Base-by-base conservation (phyloP, 1,284 basidiomycete genomes). In the Marasmius fiardii region DNA sequence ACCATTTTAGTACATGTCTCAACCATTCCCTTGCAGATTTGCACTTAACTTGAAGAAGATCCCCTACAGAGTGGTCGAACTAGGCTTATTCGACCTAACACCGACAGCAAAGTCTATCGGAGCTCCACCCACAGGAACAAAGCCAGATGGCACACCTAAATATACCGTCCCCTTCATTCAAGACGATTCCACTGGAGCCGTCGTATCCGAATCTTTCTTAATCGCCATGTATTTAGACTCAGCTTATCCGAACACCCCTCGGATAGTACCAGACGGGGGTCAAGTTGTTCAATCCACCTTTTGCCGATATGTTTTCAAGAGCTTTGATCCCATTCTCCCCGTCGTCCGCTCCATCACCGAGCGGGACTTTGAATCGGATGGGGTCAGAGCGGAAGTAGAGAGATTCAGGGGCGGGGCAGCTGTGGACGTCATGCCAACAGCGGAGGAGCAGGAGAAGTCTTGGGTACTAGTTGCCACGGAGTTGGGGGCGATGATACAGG, bases 371-470 rank as follows among this genome's bases (percentile, higher is more conserved):
- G 3, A 18, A 4, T 70, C 6, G 4, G 43, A 18, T 74, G 68
- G n/a, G 31, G 54, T 63, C 49, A 45, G 23, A 14, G 72, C 68
- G 60, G 16, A 72, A 71, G 55, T 64, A 65, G 21, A 51, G 12
- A 24, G 66, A 65, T 0, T 59, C 69, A 24, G 67, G 71, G 49
- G 61, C 56, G 11, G 43, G 16, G 20, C n/a, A 7, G 39, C 39
- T 41, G 39, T 41, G 39, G 20, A 41, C 11, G 14, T n/a, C 14
- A 41, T 20, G n/a, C 14, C 20, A 2, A 41, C n/a, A 7, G 39
- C 39, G 7, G 39, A 41, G 20, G 39, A 41, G n/a, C 39, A 41
- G 16, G 14, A 16, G 6, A 20, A 41, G 39, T 18, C n/a, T 10
- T 41, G 39, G 39, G 35, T 43, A 5, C 12, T 18, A 11, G n/a